These are phyloP conservation scores for Colletotrichum musae DNA, from an alignment of 2,329 filamentous ascomycete genomes.

Conservation along the genomic window DNA sequence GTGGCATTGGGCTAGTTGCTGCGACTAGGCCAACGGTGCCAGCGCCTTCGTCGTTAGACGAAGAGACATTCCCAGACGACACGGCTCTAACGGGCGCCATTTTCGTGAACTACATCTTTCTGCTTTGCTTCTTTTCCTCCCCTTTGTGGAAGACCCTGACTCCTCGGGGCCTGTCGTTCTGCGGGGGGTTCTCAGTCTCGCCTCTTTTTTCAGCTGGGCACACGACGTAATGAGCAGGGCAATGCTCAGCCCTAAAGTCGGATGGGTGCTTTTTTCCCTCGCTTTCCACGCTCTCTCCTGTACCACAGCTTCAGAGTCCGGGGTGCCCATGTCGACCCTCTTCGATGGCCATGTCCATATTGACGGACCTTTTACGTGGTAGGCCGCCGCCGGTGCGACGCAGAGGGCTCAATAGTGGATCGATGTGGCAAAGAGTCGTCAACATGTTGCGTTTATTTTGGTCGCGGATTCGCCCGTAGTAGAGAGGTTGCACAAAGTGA, in stretches of 20 bases:
- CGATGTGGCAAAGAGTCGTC: slow-evolving; percentile 32
- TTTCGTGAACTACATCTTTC: neutral
- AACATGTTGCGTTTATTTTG: slow-evolving; percentile 23
- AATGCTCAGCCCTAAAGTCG: slow-evolving; percentile 37
- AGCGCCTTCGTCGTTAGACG: neutral
- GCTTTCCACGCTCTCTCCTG: neutral
- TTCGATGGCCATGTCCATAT: slow-evolving; percentile 7
- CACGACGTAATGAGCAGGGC: slow-evolving; percentile 26
- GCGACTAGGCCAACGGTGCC: slow-evolving; percentile 23
- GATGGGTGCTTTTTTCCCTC: slow-evolving; percentile 9
- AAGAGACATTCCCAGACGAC: slow-evolving; percentile 3
- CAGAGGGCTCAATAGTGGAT: slow-evolving; percentile 9
- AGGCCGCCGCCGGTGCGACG: neutral
- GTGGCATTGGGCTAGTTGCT: neutral
- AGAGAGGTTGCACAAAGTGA: slow-evolving; percentile 11
- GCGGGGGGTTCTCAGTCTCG: slow-evolving; percentile 13
- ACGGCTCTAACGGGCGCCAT: neutral
- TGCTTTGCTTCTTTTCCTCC: slow-evolving; percentile 18
- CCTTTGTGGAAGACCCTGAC: neutral
- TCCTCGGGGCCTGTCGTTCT: slow-evolving; percentile 7
- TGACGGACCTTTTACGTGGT: slow-evolving; percentile 1
- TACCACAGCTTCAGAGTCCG: slow-evolving; percentile 5
- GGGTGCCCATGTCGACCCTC: slow-evolving; percentile 18
- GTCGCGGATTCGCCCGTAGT: slow-evolving; percentile 6
- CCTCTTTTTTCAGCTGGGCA: slow-evolving; percentile 21